Conservation (phyloP, 192 early-diverging fungal species). For the Allomyces javanicus region DNA sequence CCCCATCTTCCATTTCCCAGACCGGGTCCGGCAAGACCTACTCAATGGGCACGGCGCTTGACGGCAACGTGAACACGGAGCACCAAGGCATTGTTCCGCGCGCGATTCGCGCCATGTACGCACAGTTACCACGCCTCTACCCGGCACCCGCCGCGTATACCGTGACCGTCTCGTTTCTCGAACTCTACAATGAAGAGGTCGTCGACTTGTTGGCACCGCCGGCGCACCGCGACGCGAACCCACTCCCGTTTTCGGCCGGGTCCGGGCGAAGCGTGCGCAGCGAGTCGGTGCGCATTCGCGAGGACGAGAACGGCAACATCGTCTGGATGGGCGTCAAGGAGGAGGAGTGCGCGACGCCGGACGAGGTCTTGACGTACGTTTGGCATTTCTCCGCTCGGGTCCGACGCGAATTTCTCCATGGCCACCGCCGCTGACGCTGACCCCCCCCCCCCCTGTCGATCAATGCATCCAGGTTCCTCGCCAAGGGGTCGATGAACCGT, state of each 20-base stretch:
- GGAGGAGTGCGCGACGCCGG: conserved; percentile 38
- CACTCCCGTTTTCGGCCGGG: too few relatives aligned
- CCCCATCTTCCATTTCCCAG: too few relatives aligned
- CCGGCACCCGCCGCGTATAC: conserved; percentile 8
- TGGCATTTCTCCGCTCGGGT: background rate
- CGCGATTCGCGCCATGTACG: conserved; percentile 42
- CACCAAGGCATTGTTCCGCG: conserved; percentile 47
- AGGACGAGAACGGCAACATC: conserved; percentile 75
- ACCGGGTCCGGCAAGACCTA: conserved; percentile 38
- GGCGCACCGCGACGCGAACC: conserved; percentile 19
- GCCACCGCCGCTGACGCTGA: too few relatives aligned
- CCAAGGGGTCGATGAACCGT: conserved; percentile 51
- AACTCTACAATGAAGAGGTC: conserved; percentile 93
- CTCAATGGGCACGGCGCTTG: conserved; percentile 32
- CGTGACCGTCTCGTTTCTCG: conserved; percentile 72
- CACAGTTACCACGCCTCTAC: too few relatives aligned
- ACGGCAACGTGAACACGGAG: conserved; percentile 6
- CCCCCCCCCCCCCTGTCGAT: too few relatives aligned
- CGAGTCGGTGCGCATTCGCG: conserved; percentile 50
- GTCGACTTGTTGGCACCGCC: conserved; percentile 64
- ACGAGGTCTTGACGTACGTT: conserved; percentile 48
- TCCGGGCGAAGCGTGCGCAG: conserved; percentile 3
- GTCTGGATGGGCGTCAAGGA: conserved; percentile 73
- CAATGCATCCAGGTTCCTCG: conserved; percentile 18
- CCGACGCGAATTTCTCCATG: too few relatives aligned